A percentile compares a stretch with the other conserved stretches of the same genome.
phyloP scores from a whole-genome alignment of 306 rosid genomes.

The Casuarina glauca region DNA sequence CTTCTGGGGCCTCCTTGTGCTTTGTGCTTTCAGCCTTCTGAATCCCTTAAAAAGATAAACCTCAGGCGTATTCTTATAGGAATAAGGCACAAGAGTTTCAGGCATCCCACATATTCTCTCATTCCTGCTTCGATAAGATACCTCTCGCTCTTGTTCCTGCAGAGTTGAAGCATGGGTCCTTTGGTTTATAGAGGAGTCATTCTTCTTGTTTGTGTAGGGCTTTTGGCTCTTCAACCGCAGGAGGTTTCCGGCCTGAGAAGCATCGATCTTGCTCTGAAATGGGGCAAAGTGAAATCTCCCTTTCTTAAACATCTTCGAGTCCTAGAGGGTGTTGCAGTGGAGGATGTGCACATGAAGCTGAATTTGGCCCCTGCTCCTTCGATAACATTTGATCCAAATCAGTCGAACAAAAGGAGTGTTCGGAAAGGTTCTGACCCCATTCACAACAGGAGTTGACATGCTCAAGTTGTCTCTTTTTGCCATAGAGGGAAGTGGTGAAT shows the following conservation, averaged over 20 bases:
- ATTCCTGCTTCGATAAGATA: constrained; percentile 27
- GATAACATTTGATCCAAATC: constrained; percentile 59
- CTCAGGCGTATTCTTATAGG: constrained; percentile 41
- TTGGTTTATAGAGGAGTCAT: constrained; percentile 46
- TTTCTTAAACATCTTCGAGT: constrained; percentile 41
- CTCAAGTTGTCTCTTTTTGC: constrained; percentile 18
- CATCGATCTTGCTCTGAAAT: constrained; percentile 69
- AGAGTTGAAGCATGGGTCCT: constrained; percentile 48
- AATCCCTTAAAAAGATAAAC: constrained; percentile 59
- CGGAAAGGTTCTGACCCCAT: constrained; percentile 86
- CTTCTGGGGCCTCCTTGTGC: constrained; percentile 52
- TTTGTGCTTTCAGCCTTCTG: constrained; percentile 64
- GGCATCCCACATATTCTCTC: constrained; percentile 25
- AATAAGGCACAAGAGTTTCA: constrained; percentile 39
- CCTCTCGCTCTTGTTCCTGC: constrained; percentile 30
- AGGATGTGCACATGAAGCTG: constrained; percentile 50
- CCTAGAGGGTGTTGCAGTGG: constrained; percentile 47
- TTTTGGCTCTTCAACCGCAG: constrained; percentile 65
- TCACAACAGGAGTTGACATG: constrained; percentile 76
- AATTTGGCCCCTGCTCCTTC: constrained; percentile 75
- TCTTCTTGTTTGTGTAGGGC: constrained; percentile 50
- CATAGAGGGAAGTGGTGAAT: constrained; percentile 27
- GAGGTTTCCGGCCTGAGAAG: constrained; percentile 58
- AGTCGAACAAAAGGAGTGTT: constrained; percentile 71
- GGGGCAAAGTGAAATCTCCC: constrained; percentile 44